phyloP scores from a whole-genome alignment of 768 basidiomycete species.

The Boletus rubroflammeus region DNA sequence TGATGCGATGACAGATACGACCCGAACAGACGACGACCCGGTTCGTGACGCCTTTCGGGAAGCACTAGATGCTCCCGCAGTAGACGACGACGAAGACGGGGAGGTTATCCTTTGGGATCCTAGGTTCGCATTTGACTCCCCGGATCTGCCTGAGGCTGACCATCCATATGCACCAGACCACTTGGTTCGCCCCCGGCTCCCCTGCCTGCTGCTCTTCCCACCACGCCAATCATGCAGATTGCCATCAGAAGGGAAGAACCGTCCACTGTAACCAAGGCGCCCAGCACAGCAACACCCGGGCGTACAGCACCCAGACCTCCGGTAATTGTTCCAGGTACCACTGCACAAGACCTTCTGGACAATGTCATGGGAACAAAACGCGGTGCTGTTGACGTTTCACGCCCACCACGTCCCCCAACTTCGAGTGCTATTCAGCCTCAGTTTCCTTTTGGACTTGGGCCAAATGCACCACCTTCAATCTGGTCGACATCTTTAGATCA shows the following conservation, averaged over 20 bases:
- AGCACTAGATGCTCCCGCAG: conserved; percentile 37
- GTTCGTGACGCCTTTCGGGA: conserved; percentile 64
- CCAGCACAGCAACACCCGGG: conserved; percentile 16
- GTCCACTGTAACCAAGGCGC: neutral
- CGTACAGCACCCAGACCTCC: conserved; percentile 26
- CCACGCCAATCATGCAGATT: conserved; percentile 14
- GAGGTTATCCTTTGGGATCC: conserved; percentile 79
- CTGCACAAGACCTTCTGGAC: conserved; percentile 66
- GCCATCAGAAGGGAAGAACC: conserved; percentile 5
- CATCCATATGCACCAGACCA: conserved; percentile 7
- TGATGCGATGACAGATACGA: conserved; percentile 62
- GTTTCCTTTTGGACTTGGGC: conserved; percentile 52
- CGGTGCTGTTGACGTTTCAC: conserved; percentile 14
- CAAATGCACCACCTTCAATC: conserved; percentile 52
- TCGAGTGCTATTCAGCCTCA: conserved; percentile 37
- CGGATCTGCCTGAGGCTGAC: conserved; percentile 5
- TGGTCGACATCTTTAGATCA: conserved; percentile 64
- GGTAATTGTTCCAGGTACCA: conserved; percentile 37
- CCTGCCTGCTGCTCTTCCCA: conserved; percentile 13
- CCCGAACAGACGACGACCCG: conserved; percentile 71
- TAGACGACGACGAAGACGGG: conserved; percentile 50
- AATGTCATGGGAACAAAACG: conserved; percentile 31
- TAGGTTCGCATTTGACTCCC: conserved; percentile 37
- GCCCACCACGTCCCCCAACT: conserved; percentile 11
- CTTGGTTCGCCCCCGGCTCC: conserved; percentile 19